Base-by-base conservation (phyloP, 192 early-diverging fungal genomes). In the Mortierella hygrophila region DNA sequence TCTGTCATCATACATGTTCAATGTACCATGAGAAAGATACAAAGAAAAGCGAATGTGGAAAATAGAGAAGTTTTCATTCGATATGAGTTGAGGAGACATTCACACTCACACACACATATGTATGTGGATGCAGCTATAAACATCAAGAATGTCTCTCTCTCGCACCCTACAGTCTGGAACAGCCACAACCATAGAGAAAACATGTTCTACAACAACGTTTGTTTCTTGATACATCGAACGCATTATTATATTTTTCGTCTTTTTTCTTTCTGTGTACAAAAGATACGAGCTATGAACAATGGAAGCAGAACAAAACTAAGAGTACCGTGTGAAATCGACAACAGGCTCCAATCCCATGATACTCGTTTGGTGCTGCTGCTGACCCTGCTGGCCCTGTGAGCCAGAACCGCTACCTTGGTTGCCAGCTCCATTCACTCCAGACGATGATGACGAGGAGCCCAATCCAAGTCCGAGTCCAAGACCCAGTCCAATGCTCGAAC, bases 291-390 rank as follows among this genome's bases (percentile, higher is more conserved):
- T 65, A 65, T 65, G 29, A 32, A 65, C 60, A 32, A 65, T 32
- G 9, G 29, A 35, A 29, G 29, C 11, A 26, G n/a, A 65, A 29
- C 11, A 15, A 1, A 29, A 40, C 88, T 79, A 93, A 55, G 91
- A 88, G 81, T 93, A 93, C 79, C 90, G 77, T 15, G 93, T 93
- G 82, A 93, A 93, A 60, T 93, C 91, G 20, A 93, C 80, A 49
- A 92, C 74, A 20, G 81, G 81, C 41, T 88, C 90, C 77, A 88
- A 75, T 44, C 72, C 69, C 52, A 90, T 72, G 63, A 86, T 76
- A 29, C 63, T 73, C 13, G 38, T 40, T 38, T 82, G 77, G 41
- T 78, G 78, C 18, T 32, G 44, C 2, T 82, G 79, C 63, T 60
- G 46, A 65, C 72, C 10, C 47, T 65, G 79, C 57, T 65, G 70